A percentile compares a stretch with the other conserved stretches of the same genome.
Evolutionary conservation across 139 green algal species (phyloP).

Genomic region (Closterium sp.): DNA sequence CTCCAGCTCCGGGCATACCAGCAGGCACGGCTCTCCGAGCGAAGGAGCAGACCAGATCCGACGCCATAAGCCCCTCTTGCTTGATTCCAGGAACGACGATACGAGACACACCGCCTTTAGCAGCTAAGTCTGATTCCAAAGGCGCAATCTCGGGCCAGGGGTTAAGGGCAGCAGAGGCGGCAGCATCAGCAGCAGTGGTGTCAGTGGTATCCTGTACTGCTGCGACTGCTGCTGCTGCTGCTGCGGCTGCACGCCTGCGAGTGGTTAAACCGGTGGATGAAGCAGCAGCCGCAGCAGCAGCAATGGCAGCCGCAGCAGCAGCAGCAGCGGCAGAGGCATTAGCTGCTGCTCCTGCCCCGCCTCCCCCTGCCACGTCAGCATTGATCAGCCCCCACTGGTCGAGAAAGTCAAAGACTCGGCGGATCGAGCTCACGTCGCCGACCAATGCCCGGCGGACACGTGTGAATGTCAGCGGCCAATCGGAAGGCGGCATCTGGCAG

Average conservation of each 20-base stretch:
- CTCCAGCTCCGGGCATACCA: neutral
- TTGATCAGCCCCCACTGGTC: constrained; percentile 89
- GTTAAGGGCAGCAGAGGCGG: neutral
- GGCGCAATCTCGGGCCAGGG: neutral
- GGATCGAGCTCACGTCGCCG: constrained; percentile 65
- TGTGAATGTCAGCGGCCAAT: neutral
- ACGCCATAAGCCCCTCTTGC: neutral
- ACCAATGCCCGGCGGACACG: constrained; percentile 57
- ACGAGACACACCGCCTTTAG: neutral
- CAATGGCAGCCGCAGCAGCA: neutral
- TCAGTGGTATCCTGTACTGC: neutral
- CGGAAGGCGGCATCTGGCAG: neutral
- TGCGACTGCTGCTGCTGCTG: neutral
- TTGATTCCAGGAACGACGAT: neutral
- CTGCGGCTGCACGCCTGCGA: neutral
- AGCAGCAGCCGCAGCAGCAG: neutral
- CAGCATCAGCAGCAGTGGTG: neutral
- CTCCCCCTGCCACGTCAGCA: neutral
- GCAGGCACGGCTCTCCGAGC: neutral
- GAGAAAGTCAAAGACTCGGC: constrained; percentile 75
- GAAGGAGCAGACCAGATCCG: neutral
- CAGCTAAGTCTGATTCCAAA: neutral
- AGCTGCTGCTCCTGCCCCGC: neutral
- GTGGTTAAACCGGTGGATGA: neutral
- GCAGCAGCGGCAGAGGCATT: neutral